Base-by-base conservation (phyloP, 257 asterid species). In the Verbascum thapsus region DNA sequence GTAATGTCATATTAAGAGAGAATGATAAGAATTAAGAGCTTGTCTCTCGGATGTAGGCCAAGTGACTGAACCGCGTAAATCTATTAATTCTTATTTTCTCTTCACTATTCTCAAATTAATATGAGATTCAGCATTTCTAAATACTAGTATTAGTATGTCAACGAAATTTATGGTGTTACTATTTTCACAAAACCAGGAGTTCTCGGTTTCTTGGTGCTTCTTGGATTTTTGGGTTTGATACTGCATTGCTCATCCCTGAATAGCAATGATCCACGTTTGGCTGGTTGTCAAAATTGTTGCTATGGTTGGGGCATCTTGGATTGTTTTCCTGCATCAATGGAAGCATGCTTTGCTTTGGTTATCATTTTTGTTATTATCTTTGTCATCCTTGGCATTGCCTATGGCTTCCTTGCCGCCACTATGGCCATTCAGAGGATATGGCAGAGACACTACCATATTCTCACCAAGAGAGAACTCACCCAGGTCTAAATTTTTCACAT, bases 381-480 rank as follows among this genome's bases (percentile, higher is more conserved):
- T 78, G 80, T 83, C 64, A 82, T 82, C 35, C 77, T 82, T 59
- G 88, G 88, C 47, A 71, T 82, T 42, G 88, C 83, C 6, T 82
- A 82, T 71, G 80, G 88, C 35, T 78, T 82, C 56, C 77, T 82
- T 59, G 88, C 88, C 26, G 76, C 79, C 63, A 82, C 85, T 64
- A 54, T 82, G 85, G 81, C 79, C 40, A 61, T 82, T 66, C 88
- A 82, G 73, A 76, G 88, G 79, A 78, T 82, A 60, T 79, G 83
- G 85, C 88, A 82, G 70, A 82, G 83, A 37, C 88, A 82, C 70
- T 78, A 82, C 20, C 85, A 78, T 64, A 82, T 82, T 69, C 82
- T 82, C 55, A 74, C 88, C 13, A 82, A 82, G 72, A 82, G 80
- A 69, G 88, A 82, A 58, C 78, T 81, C 54, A 78, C 87, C 0